Evolutionary conservation across 345 rosid genomes (phyloP), one percentile per base, ranked within the genome.

Genomic region (Aurinia saxatilis): DNA sequence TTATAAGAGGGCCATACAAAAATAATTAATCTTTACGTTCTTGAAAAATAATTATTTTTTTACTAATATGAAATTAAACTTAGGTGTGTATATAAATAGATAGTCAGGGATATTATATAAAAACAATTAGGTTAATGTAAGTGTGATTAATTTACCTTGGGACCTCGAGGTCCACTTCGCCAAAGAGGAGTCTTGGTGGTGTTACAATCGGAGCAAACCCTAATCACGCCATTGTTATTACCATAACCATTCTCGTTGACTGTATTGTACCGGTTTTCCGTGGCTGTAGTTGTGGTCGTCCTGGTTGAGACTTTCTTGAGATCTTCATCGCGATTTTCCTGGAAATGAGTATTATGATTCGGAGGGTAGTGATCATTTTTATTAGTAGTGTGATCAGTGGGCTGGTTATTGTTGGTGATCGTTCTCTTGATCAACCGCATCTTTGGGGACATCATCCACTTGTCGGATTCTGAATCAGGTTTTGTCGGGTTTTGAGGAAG

Each of bases 161-260:
- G 98, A 55, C 98, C 98, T 73, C 79, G 74, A 10, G 96, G 96
- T 17, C 98, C 98, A 61, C 98, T 84, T 66, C 98, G 82, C 98
- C 98, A 91, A 60, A 91, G 92, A 73, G 98, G 98, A 70, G 98
- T 91, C 77, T 88, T 91, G 10, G 93, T 86, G 12, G 98, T 88
- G 85, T 81, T 86, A 51, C 98, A 91, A 67, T 88, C 92, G 54
- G 96, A 64, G 74, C 98, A 91, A 82, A 65, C 75, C 56, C 75
- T 71, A 58, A 71, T 35, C 18, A 65, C 56, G 56, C 75, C 71
- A 51, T 51, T 71, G 71, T 65, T 71, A 36, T 50, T 71, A 57
- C 57, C 60, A 57, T 71, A 71, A 34, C 49, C 56, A 58, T 41
- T 71, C 48, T 63, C 75, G 53, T 40, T 47, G 39, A 40, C 39